Conservation (phyloP, 139 green algal species). For the Chlorella sp. region DNA sequence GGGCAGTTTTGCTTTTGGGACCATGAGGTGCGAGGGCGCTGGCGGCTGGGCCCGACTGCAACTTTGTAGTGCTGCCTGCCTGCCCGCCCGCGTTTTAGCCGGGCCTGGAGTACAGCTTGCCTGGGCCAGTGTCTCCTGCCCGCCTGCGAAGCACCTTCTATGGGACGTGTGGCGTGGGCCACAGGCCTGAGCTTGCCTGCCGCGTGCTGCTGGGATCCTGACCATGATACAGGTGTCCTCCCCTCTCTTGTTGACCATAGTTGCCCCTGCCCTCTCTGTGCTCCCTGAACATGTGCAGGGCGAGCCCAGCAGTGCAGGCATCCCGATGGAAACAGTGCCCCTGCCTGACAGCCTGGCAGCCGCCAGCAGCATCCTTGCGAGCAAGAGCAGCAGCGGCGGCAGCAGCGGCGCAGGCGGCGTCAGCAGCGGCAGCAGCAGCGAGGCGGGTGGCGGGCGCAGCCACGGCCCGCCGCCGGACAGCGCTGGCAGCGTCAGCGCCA, state of each 20-base stretch:
- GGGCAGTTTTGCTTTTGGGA: constrained; percentile 20
- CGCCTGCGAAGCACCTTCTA: too few relatives aligned
- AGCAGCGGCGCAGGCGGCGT: not conserved
- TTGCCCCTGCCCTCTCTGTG: too few relatives aligned
- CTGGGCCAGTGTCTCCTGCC: too few relatives aligned
- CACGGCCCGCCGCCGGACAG: not conserved
- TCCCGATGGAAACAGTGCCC: constrained; percentile 33
- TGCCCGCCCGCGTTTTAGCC: too few relatives aligned
- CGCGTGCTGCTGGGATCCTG: too few relatives aligned
- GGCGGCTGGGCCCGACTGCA: not conserved
- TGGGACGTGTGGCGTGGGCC: too few relatives aligned
- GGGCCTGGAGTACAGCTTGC: too few relatives aligned
- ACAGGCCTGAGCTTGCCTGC: too few relatives aligned
- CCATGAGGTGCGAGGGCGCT: not conserved
- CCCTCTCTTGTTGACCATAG: too few relatives aligned
- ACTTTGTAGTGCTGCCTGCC: not conserved
- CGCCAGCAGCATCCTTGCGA: not conserved
- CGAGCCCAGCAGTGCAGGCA: constrained; percentile 55
- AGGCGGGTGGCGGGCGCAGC: too few relatives aligned
- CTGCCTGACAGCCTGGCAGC: constrained; percentile 10
- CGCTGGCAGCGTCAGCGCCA: not conserved
- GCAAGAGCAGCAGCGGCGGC: not conserved
- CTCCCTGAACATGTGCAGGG: constrained; percentile 29
- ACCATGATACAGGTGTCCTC: too few relatives aligned
- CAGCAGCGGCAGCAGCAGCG: not conserved